Evolutionary conservation across 2,329 filamentous ascomycete species (phyloP).

Genomic region (Xylariales sp.): DNA sequence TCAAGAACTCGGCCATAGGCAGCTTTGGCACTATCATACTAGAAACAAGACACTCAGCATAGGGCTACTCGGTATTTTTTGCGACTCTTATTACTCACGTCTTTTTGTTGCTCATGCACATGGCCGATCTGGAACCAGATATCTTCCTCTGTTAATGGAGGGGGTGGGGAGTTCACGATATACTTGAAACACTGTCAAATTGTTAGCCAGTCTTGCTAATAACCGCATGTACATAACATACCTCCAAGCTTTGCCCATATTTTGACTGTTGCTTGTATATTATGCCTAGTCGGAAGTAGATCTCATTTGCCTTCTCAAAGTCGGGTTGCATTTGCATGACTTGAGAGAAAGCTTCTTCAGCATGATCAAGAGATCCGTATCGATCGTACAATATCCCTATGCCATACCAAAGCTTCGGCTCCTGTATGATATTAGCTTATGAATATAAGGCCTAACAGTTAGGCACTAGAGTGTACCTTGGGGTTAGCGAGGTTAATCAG

Average conservation of each 20-base stretch:
- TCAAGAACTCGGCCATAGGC: conserved; percentile 95
- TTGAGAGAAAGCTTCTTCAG: conserved; percentile 97
- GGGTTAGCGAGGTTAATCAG: conserved; percentile 92
- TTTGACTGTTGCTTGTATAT: conserved; percentile 99
- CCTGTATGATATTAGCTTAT: conserved; percentile 61
- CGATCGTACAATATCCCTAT: conserved; percentile 98
- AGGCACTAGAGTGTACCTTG: conserved; percentile 71
- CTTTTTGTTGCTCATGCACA: conserved; percentile 98
- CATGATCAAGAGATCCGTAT: conserved; percentile 95
- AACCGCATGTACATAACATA: conserved; percentile 57
- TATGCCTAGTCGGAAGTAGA: conserved; percentile 98
- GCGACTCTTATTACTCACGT: conserved; percentile 71
- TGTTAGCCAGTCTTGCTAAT: conserved; percentile 43
- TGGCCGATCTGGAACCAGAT: conserved; percentile 99
- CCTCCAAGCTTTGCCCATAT: conserved; percentile 90
- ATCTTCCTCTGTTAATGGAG: conserved; percentile 93
- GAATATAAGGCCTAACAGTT: background rate
- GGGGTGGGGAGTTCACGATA: conserved; percentile 91
- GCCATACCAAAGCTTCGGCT: conserved; percentile 98
- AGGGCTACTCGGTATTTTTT: conserved; percentile 37
- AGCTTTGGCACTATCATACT: conserved; percentile 93
- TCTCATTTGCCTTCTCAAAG: conserved; percentile 99
- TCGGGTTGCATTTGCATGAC: conserved; percentile 99
- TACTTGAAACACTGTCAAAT: conserved; percentile 89
- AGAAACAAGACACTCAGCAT: conserved; percentile 47